These are phyloP conservation scores for Populus alba DNA, from an alignment of 345 rosid species.

Conservation along the genomic window DNA sequence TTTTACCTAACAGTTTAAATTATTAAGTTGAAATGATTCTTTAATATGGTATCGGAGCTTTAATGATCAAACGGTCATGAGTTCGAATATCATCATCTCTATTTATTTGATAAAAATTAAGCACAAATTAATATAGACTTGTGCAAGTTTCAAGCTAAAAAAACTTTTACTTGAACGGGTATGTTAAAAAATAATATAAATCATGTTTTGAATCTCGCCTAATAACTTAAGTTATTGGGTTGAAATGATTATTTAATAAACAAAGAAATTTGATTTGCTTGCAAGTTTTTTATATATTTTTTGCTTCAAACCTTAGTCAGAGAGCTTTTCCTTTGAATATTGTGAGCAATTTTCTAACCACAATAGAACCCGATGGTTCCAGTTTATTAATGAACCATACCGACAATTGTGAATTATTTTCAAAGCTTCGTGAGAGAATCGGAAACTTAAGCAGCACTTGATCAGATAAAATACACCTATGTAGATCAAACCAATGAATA, in stretches of 20 bases:
- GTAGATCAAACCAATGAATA: background rate
- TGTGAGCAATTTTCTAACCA: too few species aligned
- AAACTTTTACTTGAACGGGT: accelerated
- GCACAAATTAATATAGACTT: accelerated
- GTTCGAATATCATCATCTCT: accelerated
- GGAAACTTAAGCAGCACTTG: background rate
- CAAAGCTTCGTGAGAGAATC: background rate
- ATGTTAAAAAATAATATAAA: too few species aligned
- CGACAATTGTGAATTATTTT: background rate
- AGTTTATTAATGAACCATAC: background rate
- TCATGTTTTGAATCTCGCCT: accelerated
- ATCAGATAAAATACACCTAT: background rate
- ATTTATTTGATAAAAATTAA: too few species aligned
- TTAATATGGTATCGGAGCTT: accelerated
- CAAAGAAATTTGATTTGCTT: too few species aligned
- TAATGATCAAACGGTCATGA: accelerated
- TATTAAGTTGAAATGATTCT: too few species aligned
- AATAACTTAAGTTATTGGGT: accelerated
- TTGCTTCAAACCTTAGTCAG: background rate
- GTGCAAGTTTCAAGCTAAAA: too few species aligned
- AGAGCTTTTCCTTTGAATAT: background rate
- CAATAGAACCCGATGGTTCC: too few species aligned
- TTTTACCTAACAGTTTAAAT: too few species aligned
- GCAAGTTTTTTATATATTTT: background rate
- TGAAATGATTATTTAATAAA: too few species aligned